phyloP scores from a whole-genome alignment of 2,329 filamentous ascomycete genomes.

The Dactylellina sp. region DNA sequence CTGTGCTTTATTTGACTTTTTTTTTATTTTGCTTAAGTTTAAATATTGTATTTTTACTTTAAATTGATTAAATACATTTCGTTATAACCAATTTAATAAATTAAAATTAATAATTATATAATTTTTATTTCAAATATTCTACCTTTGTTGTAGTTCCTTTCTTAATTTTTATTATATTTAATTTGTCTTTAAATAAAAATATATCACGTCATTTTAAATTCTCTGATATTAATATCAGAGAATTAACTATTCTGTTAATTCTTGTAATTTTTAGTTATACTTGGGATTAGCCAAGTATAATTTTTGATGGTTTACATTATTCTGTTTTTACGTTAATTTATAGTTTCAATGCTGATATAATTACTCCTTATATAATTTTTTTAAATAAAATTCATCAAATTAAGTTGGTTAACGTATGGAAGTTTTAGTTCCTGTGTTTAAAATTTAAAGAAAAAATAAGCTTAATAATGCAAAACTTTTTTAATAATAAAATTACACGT shows the following conservation, averaged over 20 bases:
- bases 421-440: too few species aligned
- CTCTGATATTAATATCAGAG: constrained; percentile 62
- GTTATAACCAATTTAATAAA: constrained; percentile 43
- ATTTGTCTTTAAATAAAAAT: too few species aligned
- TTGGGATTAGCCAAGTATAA: constrained; percentile 63
- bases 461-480: constrained; percentile 25
- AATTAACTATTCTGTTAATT: constrained; percentile 62
- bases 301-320: constrained; percentile 63
- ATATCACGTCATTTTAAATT: constrained; percentile 58
- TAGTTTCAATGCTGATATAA: constrained; percentile 30
- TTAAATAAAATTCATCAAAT: constrained; percentile 39
- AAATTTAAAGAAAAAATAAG: too few species aligned
- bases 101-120: constrained; percentile 18
- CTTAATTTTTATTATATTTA: constrained; percentile 2
- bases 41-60: constrained; percentile 3
- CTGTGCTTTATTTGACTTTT: constrained; percentile 9
- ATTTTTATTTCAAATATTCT: constrained; percentile 10
- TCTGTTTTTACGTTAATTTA: constrained; percentile 61
- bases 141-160: constrained; percentile 20
- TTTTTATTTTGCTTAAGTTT: constrained; percentile 7
- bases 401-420: background rate
- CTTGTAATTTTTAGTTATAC: constrained; percentile 62
- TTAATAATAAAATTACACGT: constrained; percentile 2
- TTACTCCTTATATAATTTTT: constrained; percentile 9
- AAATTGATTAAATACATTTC: constrained; percentile 26